Evolutionary conservation across 2,329 filamentous ascomycete species (phyloP), one percentile per base, ranked within the genome.

Genomic region (Colletotrichum tamarilloi): DNA sequence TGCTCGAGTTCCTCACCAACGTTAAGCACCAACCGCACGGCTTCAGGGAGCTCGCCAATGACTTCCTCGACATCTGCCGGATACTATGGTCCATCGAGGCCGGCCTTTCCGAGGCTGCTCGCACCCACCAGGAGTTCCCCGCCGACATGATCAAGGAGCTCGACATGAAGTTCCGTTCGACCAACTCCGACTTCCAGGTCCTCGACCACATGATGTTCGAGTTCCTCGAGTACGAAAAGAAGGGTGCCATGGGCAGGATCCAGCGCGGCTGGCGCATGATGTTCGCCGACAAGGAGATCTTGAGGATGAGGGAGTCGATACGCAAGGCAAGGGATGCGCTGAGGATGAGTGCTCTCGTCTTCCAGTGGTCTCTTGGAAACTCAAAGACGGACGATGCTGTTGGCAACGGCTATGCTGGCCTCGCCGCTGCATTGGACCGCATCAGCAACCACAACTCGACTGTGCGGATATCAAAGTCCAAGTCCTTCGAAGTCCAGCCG

Each of bases 71-170:
- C 68, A 89, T 90, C 5, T 92, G 89, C 79, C 88, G 91, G 67
- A 88, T 91, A 55, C 84, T 94, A 55, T 92, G 91, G 85, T 88
- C 90, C n/a, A 91, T 93, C 74, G 91, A 93, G 80, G 88, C 90
- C 26, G 92, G 92, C 5, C 85, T 94, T 66, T 81, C 83, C n/a
- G 88, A 91, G 76, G 87, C 85, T 57, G 81, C 84, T 35, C 84
- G 85, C 53, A 85, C 84, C 24, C 82, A 84, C 19, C 88, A 89
- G 75, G 82, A 85, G 19, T 86, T 93, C 22, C 90, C 92, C 0
- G 77, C 82, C 5, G 91, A 93, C 68, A 88, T 93, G 80, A 84
- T 89, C 35, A 82, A 85, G n/a, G 91, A 93, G 80, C 85, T 94
- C 59, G 89, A 90, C 77, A 88, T 88, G 80, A 92, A 91, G 76